phyloP scores from a whole-genome alignment of 345 rosid species.

The Eucalyptus erythrocorys region DNA sequence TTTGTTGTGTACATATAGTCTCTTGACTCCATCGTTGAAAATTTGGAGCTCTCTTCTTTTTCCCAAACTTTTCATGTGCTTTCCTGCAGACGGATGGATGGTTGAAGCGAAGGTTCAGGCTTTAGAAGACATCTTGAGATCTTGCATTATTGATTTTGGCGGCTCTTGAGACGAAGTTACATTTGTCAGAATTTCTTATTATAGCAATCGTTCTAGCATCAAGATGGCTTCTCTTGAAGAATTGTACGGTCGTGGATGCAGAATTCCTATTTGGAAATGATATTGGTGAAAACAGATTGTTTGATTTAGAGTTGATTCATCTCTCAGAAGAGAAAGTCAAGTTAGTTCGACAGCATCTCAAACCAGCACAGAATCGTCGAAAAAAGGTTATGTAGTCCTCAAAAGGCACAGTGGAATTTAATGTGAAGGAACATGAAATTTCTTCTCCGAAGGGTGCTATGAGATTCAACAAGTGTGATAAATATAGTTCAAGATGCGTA shows the following conservation, averaged over 20 bases:
- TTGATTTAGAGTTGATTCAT: no score
- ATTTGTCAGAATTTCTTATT: not conserved
- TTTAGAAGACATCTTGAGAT: not conserved
- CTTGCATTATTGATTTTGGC: not conserved
- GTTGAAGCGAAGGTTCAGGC: not conserved
- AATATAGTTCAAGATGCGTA: no score
- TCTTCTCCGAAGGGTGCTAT: no score
- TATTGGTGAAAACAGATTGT: no score
- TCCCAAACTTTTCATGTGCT: not conserved
- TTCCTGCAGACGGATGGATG: not conserved
- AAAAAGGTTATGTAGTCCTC: accelerated
- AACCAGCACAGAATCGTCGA: not conserved
- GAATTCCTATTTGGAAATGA: not conserved
- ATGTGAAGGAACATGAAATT: no score
- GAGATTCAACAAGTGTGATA: accelerated
- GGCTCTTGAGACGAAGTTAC: not conserved
- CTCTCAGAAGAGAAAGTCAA: not conserved
- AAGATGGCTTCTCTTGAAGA: not conserved
- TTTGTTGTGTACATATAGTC: not conserved
- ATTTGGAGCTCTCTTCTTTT: not conserved
- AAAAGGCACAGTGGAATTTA: not conserved
- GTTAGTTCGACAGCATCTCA: not conserved
- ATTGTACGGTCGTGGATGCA: no score
- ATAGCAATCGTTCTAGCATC: not conserved
- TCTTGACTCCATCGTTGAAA: not conserved